Evolutionary conservation across 208 protist species (phyloP).

Genomic region (Acanthamoeba rhysodes): DNA sequence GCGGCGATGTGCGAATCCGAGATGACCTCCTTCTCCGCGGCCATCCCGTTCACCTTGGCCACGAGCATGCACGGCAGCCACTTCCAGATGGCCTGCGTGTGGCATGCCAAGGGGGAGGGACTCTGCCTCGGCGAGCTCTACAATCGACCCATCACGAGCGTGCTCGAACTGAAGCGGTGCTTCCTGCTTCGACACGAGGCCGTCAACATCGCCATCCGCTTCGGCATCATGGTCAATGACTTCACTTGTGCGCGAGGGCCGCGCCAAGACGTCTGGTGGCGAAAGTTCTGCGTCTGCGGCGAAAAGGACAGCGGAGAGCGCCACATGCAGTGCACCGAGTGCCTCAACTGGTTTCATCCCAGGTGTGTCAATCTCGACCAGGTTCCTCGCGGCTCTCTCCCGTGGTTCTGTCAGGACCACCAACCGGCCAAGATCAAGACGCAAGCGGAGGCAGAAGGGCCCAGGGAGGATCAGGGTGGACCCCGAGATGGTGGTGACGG

Average conservation of each 20-base stretch:
- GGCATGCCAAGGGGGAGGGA: not conserved
- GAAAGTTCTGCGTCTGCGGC: not conserved
- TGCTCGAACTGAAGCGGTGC: not conserved
- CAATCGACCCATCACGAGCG: not conserved
- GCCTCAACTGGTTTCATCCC: not conserved
- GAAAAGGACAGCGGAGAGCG: not conserved
- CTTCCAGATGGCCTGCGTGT: not conserved
- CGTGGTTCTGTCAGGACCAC: not conserved
- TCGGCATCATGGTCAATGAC: not conserved
- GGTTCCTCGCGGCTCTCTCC: not conserved
- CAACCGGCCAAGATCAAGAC: not conserved
- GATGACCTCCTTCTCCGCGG: not conserved
- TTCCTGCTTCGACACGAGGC: not conserved
- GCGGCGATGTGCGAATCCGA: not conserved
- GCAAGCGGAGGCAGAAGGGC: not conserved
- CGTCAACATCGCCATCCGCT: not conserved
- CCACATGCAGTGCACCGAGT: not conserved
- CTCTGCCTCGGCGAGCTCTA: not conserved
- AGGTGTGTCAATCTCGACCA: not conserved
- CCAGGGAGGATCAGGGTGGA: not conserved
- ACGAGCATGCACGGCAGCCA: not conserved
- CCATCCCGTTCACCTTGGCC: not conserved
- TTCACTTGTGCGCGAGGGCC: not conserved
- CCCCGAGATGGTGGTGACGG: not conserved
- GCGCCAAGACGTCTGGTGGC: not conserved